A percentile compares a stretch with the other conserved stretches of the same genome.
phyloP scores from a whole-genome alignment of 306 rosid species.

The Acacia acuminata region DNA sequence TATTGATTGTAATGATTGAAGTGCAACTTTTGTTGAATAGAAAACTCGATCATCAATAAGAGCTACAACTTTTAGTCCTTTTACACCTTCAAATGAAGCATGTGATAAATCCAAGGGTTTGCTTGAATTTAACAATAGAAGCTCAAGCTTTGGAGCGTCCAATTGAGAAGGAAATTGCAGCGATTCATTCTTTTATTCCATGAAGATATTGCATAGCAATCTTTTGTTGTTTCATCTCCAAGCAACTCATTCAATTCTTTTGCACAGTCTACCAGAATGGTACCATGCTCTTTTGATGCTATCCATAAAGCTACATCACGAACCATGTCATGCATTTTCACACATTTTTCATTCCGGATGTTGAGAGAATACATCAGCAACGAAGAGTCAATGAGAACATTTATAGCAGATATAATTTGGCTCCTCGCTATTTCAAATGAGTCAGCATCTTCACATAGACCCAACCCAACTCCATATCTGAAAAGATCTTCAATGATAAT shows the following conservation, averaged over 20 bases:
- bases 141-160: constrained; percentile 8
- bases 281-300: neutral
- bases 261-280: neutral
- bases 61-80: constrained; percentile 4
- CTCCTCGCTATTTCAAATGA: neutral
- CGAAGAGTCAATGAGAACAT: neutral
- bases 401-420: neutral
- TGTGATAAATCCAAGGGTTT: neutral
- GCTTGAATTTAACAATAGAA: neutral
- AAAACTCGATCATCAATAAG: no score
- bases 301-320: neutral
- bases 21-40: neutral
- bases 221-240: neutral
- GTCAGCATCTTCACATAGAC: neutral
- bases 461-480: neutral
- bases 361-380: neutral
- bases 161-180: neutral
- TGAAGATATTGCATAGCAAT: neutral
- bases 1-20: constrained; percentile 1
- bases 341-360: rapidly evolving
- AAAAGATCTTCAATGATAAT: neutral
- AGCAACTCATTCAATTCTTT: neutral
- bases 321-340: constrained; percentile 7
- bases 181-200: neutral
- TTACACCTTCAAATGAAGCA: neutral